A percentile compares a stretch with the other conserved stretches of the same genome.
Conservation (phyloP, 768 basidiomycete species). For the Dendrothele bispora region DNA sequence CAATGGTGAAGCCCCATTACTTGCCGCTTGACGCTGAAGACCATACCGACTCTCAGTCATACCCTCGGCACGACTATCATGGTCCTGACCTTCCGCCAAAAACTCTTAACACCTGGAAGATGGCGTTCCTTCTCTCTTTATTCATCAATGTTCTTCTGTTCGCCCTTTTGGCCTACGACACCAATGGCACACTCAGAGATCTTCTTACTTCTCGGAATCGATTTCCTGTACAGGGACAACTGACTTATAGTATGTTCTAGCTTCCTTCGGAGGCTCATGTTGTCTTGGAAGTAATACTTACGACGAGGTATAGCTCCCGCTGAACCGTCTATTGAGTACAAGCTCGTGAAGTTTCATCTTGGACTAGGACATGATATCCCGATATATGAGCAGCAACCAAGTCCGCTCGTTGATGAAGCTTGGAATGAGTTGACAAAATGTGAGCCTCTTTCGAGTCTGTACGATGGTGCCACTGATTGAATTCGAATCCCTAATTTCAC, state of each 20-base stretch:
- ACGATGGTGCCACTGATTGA: not conserved
- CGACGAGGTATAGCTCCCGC: conserved; percentile 12
- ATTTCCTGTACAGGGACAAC: not conserved
- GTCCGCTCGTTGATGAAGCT: conserved; percentile 14
- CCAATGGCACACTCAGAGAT: no score
- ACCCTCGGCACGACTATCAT: not conserved
- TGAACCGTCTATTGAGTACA: conserved; percentile 9
- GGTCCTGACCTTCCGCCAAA: no score
- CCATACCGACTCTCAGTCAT: no score
- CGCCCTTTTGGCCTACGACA: no score
- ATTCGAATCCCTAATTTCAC: not conserved
- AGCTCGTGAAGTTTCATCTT: conserved; percentile 14
- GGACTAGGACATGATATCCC: conserved; percentile 12
- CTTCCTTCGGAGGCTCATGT: no score
- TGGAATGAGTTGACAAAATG: conserved; percentile 16
- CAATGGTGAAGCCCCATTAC: no score
- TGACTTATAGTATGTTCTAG: not conserved
- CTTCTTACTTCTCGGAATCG: no score
- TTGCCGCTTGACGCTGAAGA: no score
- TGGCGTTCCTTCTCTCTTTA: not conserved
- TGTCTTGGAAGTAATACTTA: not conserved
- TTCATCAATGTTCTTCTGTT: not conserved
- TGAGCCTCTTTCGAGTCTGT: not conserved
- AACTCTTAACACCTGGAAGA: no score
- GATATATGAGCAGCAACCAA: conserved; percentile 14